Evolutionary conservation across 306 rosid genomes (phyloP).

Genomic region (Glycyrrhiza uralensis): DNA sequence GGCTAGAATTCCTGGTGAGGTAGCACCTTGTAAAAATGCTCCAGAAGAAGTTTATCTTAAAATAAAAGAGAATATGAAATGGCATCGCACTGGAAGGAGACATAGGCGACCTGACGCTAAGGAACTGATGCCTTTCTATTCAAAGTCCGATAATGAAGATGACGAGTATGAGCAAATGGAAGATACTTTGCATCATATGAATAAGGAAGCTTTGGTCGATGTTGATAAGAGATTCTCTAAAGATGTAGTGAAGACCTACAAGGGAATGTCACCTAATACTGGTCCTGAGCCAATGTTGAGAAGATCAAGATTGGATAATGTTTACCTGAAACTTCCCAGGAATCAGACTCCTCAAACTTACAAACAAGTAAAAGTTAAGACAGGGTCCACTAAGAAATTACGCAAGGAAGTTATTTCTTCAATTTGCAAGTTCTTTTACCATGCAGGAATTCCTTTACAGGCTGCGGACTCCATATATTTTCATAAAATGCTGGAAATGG

Average conservation of each 20-base stretch:
- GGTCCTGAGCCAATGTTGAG: constrained; percentile 72
- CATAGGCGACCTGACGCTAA: constrained; percentile 65
- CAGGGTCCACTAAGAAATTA: constrained; percentile 51
- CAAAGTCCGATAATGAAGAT: constrained; percentile 69
- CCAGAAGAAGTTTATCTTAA: constrained; percentile 84
- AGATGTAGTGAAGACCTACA: constrained; percentile 52
- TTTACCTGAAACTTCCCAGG: constrained; percentile 65
- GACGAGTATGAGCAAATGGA: constrained; percentile 69
- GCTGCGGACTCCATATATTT: constrained; percentile 83
- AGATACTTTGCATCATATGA: constrained; percentile 52
- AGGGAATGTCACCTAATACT: constrained; percentile 51
- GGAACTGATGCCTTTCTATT: constrained; percentile 56
- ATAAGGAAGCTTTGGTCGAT: constrained; percentile 57
- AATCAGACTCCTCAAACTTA: constrained; percentile 60
- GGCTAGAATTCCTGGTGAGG: constrained; percentile 99
- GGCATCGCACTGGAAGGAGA: constrained; percentile 98
- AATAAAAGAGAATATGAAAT: constrained; percentile 96
- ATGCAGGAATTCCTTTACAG: constrained; percentile 86
- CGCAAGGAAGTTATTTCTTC: constrained; percentile 78
- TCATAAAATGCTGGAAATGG: constrained; percentile 84
- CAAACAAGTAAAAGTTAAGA: constrained; percentile 59
- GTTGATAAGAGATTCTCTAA: constrained; percentile 62
- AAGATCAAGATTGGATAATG: constrained; percentile 84
- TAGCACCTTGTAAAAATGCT: constrained; percentile 91
- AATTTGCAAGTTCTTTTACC: constrained; percentile 89